Evolutionary conservation across 805 yeast species (phyloP).

Genomic region (Cyberlindnera japonica): DNA sequence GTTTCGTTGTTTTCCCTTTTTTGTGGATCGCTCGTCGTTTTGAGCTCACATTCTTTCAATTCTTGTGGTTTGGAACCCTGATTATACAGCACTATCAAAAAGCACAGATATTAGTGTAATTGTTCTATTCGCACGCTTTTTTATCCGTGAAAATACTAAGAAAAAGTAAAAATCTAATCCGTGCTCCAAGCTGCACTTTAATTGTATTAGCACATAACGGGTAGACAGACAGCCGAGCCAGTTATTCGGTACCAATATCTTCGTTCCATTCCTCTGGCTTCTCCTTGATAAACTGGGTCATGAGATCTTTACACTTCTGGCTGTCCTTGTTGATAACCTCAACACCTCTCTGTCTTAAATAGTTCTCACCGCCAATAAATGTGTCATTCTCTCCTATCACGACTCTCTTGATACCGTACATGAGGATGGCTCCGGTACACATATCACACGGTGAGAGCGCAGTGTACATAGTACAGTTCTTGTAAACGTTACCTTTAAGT

Average conservation of each 20-base stretch:
- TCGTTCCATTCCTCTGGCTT: slow-evolving; percentile 79
- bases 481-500: slow-evolving; percentile 72
- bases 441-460: slow-evolving; percentile 90
- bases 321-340: slow-evolving; percentile 63
- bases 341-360: slow-evolving; percentile 62
- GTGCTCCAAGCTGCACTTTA: not conserved
- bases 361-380: slow-evolving; percentile 80
- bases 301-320: slow-evolving; percentile 60
- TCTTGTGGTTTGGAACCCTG: too few species aligned
- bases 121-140: too few species aligned
- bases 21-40: too few species aligned
- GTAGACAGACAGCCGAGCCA: not conserved
- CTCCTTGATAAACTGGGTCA: slow-evolving; percentile 75
- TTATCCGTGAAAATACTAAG: too few species aligned
- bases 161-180: too few species aligned
- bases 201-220: not conserved
- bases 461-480: slow-evolving; percentile 82
- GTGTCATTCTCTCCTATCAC: slow-evolving; percentile 88
- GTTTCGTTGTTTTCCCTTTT: not conserved
- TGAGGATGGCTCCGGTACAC: slow-evolving; percentile 91
- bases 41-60: too few species aligned
- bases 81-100: too few species aligned
- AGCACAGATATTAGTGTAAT: too few species aligned
- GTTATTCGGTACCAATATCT: slow-evolving; percentile 57
- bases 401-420: slow-evolving; percentile 84